A percentile compares a stretch with the other conserved stretches of the same genome.
phyloP scores from a whole-genome alignment of 208 protist species.

The Crithidia bombi region DNA sequence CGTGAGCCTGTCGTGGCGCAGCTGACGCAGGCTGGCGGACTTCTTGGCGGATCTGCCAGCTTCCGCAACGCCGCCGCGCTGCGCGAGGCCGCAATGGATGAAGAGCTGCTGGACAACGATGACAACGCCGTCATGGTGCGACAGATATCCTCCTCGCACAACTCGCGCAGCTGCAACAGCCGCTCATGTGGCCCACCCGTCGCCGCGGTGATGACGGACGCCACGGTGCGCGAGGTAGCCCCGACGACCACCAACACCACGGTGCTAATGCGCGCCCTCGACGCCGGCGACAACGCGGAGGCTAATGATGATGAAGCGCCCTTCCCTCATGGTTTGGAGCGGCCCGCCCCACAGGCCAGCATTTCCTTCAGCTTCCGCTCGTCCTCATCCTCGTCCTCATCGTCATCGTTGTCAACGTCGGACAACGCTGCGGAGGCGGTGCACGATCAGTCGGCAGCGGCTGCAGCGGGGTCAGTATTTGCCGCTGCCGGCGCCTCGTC shows the following conservation, averaged over 20 bases:
- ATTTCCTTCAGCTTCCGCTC: slow-evolving; percentile 11
- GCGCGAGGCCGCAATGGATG: slow-evolving; percentile 6
- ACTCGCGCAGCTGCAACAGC: neutral
- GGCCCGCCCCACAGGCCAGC: slow-evolving; percentile 11
- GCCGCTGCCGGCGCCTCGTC: neutral
- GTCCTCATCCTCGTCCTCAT: neutral
- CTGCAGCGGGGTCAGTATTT: neutral
- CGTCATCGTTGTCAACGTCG: neutral
- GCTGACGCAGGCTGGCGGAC: neutral
- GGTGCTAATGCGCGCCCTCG: neutral
- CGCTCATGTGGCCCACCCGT: slow-evolving; percentile 14
- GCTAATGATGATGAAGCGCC: neutral
- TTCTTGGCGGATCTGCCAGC: neutral
- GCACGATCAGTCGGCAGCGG: neutral
- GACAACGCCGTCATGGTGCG: neutral
- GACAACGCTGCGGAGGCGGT: neutral
- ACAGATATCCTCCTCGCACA: neutral
- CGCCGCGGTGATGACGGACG: slow-evolving; percentile 17
- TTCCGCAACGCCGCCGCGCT: neutral
- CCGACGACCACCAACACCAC: slow-evolving; percentile 5
- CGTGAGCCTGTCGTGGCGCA: neutral
- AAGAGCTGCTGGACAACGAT: slow-evolving; percentile 4
- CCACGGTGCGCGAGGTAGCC: no score
- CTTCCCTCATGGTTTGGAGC: neutral
- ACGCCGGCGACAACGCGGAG: neutral